Evolutionary conservation across 2,329 filamentous ascomycete genomes (phyloP).

Genomic region (Fusarium chuoi): DNA sequence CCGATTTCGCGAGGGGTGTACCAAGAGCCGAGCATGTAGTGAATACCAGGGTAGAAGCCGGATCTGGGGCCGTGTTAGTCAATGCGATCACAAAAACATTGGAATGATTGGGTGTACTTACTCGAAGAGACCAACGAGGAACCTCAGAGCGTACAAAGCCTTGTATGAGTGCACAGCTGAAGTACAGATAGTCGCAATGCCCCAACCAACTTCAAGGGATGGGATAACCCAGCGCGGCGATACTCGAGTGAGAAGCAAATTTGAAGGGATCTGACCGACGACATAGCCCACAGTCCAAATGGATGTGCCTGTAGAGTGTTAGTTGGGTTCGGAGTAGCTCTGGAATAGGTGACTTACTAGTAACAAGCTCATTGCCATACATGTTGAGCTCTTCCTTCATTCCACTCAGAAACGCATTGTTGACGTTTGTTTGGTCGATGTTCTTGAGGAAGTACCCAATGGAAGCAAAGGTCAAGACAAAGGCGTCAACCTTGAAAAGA

Average conservation of each 20-base stretch:
- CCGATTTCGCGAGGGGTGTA: slow-evolving; percentile 37
- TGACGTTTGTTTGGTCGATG: slow-evolving; percentile 54
- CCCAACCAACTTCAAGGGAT: slow-evolving; percentile 23
- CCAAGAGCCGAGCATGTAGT: slow-evolving; percentile 39
- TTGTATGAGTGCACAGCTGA: slow-evolving; percentile 9
- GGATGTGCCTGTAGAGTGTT: slow-evolving; percentile 9
- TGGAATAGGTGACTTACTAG: slow-evolving; percentile 6
- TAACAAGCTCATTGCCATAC: slow-evolving; percentile 38
- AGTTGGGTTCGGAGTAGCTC: neutral
- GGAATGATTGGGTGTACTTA: neutral
- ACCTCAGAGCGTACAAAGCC: slow-evolving; percentile 28
- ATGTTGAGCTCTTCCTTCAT: slow-evolving; percentile 39
- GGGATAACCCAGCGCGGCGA: slow-evolving; percentile 18
- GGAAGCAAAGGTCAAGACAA: slow-evolving; percentile 49
- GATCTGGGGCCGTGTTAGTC: slow-evolving; percentile 54
- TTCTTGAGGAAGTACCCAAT: slow-evolving; percentile 50
- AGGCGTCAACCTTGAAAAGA: slow-evolving; percentile 50
- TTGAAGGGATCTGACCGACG: slow-evolving; percentile 39
- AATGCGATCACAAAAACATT: neutral
- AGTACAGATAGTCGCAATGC: slow-evolving; percentile 17
- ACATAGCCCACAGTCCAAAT: slow-evolving; percentile 41
- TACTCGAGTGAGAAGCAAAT: slow-evolving; percentile 36
- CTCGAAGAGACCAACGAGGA: slow-evolving; percentile 36
- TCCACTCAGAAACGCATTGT: slow-evolving; percentile 48
- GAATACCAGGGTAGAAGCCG: slow-evolving; percentile 57